Evolutionary conservation across 2,329 filamentous ascomycete species (phyloP).

Genomic region (Calonectria leucothoes): DNA sequence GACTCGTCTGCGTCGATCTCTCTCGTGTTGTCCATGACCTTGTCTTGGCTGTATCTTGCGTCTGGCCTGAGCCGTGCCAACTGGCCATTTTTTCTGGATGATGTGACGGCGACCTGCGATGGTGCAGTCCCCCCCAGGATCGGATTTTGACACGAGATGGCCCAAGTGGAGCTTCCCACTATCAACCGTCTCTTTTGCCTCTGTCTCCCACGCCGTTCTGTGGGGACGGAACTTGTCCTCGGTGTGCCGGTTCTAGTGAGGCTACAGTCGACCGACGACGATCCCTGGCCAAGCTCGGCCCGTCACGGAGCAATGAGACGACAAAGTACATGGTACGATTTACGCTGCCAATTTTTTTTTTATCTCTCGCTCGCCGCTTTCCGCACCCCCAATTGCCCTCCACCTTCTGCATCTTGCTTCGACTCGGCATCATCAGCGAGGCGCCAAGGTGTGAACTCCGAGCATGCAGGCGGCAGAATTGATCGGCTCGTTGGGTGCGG

Average conservation of each 20-base stretch:
- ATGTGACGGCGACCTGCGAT: constrained; percentile 19
- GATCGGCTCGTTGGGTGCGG: background rate
- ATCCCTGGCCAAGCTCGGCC: constrained; percentile 16
- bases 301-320: constrained; percentile 7
- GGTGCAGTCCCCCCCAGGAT: background rate
- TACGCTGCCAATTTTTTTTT: background rate
- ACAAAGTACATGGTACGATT: constrained; percentile 19
- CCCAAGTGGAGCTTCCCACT: background rate
- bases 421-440: background rate
- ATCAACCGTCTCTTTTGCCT: background rate
- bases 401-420: background rate
- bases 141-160: background rate
- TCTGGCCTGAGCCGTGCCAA: constrained; percentile 5
- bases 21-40: background rate
- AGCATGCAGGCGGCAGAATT: background rate
- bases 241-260: constrained; percentile 15
- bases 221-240: background rate
- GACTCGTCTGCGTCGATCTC: background rate
- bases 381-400: background rate
- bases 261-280: background rate
- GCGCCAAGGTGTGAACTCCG: background rate
- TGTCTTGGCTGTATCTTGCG: background rate
- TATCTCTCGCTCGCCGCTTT: background rate
- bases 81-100: constrained; percentile 2
- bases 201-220: background rate